These are phyloP conservation scores for Tephrocybe sp. DNA, from an alignment of 768 basidiomycete species.

Conservation along the genomic window DNA sequence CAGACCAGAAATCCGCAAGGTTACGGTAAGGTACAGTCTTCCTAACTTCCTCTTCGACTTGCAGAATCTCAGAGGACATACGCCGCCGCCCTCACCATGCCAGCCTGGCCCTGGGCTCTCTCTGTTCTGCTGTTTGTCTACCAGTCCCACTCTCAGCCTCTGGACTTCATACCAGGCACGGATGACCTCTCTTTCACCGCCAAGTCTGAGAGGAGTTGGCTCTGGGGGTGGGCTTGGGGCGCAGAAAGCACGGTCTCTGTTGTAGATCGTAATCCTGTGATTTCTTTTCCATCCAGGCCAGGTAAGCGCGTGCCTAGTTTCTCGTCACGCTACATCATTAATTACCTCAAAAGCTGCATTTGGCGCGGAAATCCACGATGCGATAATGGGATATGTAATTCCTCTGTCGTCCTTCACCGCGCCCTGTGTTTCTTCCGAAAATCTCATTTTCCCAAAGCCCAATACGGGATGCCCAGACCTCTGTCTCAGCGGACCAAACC, in stretches of 20 bases:
- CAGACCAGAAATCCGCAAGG: too few relatives aligned
- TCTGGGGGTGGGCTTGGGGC: conserved; percentile 70
- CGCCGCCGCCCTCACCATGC: conserved; percentile 16
- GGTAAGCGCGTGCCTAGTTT: conserved; percentile 30
- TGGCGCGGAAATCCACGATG: conserved; percentile 68
- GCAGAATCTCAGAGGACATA: background rate
- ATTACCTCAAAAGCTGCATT: conserved; percentile 56
- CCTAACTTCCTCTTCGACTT: background rate
- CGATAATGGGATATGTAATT: conserved; percentile 71
- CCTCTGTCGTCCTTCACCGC: conserved; percentile 65
- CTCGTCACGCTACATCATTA: background rate
- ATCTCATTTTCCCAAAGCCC: conserved; percentile 19
- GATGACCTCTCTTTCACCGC: conserved; percentile 27
- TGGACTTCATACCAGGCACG: conserved; percentile 22
- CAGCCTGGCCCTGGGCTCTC: conserved; percentile 26
- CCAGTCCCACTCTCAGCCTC: conserved; percentile 24
- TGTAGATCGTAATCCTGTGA: conserved; percentile 70
- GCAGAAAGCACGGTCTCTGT: conserved; percentile 71
- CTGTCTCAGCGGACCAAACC: conserved; percentile 53
- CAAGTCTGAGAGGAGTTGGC: conserved; percentile 55
- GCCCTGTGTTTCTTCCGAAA: conserved; percentile 43
- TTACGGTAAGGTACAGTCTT: background rate
- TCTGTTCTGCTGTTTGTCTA: conserved; percentile 17
- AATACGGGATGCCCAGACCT: conserved; percentile 73
- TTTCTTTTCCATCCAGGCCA: conserved; percentile 71